These are phyloP conservation scores for Stephanodiscus triporus DNA, from an alignment of 108 stramenopile species.

Conservation along the genomic window DNA sequence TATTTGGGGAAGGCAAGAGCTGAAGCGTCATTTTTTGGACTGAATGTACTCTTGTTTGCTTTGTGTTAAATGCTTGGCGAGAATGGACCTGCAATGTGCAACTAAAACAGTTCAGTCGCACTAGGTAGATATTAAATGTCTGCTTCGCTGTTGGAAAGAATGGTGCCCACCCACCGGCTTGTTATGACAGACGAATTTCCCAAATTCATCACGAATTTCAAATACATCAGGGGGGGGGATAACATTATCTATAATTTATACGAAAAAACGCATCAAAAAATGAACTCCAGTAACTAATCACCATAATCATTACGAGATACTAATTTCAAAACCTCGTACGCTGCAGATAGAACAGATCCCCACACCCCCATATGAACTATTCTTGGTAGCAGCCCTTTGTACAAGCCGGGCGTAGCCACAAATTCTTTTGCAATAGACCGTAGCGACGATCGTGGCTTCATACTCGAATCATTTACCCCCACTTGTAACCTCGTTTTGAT, in stretches of 20 bases:
- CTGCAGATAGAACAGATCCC: conserved; percentile 51
- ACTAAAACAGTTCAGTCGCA: no score
- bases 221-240: no score
- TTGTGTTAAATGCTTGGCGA: no score
- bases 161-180: no score
- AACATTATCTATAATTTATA: not conserved
- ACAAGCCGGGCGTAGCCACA: conserved; percentile 35
- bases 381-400: conserved; percentile 46
- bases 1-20: no score
- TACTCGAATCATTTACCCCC: not conserved
- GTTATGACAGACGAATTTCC: no score
- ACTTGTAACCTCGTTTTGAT: conserved; percentile 61
- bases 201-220: no score
- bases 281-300: not conserved
- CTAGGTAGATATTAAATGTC: no score
- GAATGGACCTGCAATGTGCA: no score
- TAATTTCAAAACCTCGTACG: conserved; percentile 48
- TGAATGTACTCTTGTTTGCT: no score
- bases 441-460: conserved; percentile 12
- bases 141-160: no score
- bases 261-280: not conserved
- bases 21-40: no score
- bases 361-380: conserved; percentile 58
- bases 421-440: conserved; percentile 49
- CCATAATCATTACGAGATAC: conserved; percentile 51